A percentile compares a stretch with the other conserved stretches of the same genome.
These are phyloP conservation scores for Rhizophagus clarus DNA, from an alignment of 192 early-diverging fungal genomes.

Conservation along the genomic window DNA sequence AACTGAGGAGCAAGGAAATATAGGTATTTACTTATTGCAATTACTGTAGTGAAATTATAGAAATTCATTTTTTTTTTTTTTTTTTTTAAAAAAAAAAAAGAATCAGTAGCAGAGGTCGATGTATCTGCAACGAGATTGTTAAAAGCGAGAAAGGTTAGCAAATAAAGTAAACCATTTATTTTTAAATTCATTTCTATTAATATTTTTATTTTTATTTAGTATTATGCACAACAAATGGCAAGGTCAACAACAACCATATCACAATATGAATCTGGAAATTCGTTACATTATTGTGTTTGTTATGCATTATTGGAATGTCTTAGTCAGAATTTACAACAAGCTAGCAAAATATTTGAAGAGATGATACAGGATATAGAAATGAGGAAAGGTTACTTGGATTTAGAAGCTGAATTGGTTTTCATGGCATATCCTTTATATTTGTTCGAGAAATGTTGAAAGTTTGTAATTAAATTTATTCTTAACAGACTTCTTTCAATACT, in stretches of 20 bases:
- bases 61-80: background rate
- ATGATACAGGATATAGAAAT: slow-evolving; percentile 28
- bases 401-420: slow-evolving; percentile 41
- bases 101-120: slow-evolving; percentile 20
- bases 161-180: background rate
- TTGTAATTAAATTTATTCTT: background rate
- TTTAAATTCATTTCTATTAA: background rate
- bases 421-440: slow-evolving; percentile 38
- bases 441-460: no score
- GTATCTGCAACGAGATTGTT: slow-evolving; percentile 30
- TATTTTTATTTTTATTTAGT: slow-evolving; percentile 28
- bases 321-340: slow-evolving; percentile 36
- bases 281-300: slow-evolving; percentile 34
- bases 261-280: slow-evolving; percentile 29
- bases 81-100: background rate
- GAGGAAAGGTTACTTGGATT: slow-evolving; percentile 31
- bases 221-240: slow-evolving; percentile 38
- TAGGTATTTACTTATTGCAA: background rate
- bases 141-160: slow-evolving; percentile 41
- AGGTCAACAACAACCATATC: slow-evolving; percentile 34
- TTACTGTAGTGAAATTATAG: no score
- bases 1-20: slow-evolving; percentile 19
- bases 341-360: slow-evolving; percentile 39
- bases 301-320: slow-evolving; percentile 44
- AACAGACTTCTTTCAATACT: background rate